These are phyloP conservation scores for Emergomyces pasteurianus DNA, from an alignment of 2,329 filamentous ascomycete species.

Conservation along the genomic window DNA sequence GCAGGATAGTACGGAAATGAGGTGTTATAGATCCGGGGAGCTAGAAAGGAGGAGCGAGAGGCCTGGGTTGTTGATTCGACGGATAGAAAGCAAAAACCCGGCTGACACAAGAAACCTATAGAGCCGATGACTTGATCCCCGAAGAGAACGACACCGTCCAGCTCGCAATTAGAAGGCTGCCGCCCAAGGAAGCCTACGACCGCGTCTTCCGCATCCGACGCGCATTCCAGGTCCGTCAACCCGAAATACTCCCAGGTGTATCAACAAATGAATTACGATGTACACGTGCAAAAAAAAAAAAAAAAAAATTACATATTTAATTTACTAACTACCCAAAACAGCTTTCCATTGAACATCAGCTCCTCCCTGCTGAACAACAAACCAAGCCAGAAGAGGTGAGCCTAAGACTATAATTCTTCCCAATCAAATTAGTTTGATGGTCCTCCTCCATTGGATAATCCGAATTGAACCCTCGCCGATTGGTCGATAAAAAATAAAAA, in stretches of 20 bases:
- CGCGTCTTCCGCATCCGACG: conserved; percentile 94
- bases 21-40: neutral
- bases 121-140: conserved; percentile 86
- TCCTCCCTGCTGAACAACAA: conserved; percentile 53
- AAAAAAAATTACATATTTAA: neutral
- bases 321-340: conserved; percentile 20
- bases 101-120: conserved; percentile 30
- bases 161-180: conserved; percentile 79
- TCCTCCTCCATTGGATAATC: conserved; percentile 1
- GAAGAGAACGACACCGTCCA: conserved; percentile 85
- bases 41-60: neutral
- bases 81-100: neutral
- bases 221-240: conserved; percentile 63
- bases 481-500: neutral
- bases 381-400: conserved; percentile 56
- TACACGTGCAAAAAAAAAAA: neutral
- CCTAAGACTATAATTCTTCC: conserved; percentile 6
- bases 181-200: conserved; percentile 85
- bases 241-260: neutral
- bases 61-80: neutral
- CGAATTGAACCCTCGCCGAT: neutral
- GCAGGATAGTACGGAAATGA: neutral
- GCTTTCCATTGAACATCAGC: conserved; percentile 54
- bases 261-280: neutral
- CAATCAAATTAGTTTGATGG: neutral